A percentile compares a stretch with the other conserved stretches of the same genome.
phyloP scores from a whole-genome alignment of 345 rosid genomes.

The Eutrema heterophyllum region DNA sequence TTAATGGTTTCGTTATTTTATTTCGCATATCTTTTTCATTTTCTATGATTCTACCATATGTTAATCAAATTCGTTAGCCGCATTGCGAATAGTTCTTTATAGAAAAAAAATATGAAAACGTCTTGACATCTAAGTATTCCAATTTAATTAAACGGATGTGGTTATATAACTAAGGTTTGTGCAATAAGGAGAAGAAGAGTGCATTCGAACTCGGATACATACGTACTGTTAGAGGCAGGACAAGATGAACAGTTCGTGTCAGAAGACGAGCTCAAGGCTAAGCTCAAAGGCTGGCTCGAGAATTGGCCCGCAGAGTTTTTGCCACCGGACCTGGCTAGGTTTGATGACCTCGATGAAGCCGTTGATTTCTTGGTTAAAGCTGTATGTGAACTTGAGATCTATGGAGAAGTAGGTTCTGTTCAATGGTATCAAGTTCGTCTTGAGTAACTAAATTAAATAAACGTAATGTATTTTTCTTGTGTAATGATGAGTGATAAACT shows the following conservation, averaged over 20 bases:
- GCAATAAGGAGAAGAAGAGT: constrained; percentile 58
- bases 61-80: neutral
- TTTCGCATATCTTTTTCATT: neutral
- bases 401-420: constrained; percentile 73
- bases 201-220: constrained; percentile 54
- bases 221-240: constrained; percentile 75
- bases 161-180: constrained; percentile 24
- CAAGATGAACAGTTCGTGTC: constrained; percentile 74
- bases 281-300: constrained; percentile 60
- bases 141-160: neutral
- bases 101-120: neutral
- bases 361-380: constrained; percentile 61
- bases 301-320: constrained; percentile 63
- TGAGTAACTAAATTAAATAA: constrained; percentile 35
- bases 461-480: neutral
- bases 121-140: neutral
- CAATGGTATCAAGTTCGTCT: constrained; percentile 87
- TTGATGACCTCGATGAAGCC: constrained; percentile 56
- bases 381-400: constrained; percentile 77
- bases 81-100: neutral
- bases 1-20: neutral
- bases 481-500: no score
- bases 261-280: constrained; percentile 65
- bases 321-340: constrained; percentile 81
- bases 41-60: neutral